Evolutionary conservation across 164 flowering plant species (phyloP), one percentile per base, ranked within the genome.

Genomic region (Dillenia turbinata): DNA sequence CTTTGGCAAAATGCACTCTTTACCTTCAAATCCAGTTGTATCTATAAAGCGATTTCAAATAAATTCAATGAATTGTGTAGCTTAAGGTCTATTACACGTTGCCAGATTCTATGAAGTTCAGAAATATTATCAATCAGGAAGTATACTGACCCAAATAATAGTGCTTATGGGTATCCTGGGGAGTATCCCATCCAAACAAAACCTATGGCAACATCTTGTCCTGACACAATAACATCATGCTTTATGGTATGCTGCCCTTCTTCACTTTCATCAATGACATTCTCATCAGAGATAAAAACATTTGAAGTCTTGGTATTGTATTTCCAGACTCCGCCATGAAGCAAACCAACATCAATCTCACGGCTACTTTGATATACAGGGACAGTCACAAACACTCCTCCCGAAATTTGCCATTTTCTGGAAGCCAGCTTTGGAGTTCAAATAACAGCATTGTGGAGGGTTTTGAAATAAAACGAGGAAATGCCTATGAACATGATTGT

Each of bases 311-410:
- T 95, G 60, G 94, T 75, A 75, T 67, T 92, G 77, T 92, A 92
- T 72, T 95, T 95, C 99, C 99, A 95, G 64, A 77, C 88, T 47
- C 99, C 97, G 66, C 99, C 97, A 63, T 70, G 81, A 66, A 95
- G 89, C 61, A 85, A 95, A 64, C 96, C 97, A 71, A 24, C 69
- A 63, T 79, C 82, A 65, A 95, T 68, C 62, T 81, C 87, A 46
- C 92, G 90, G 75, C 72, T 85, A 70, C 86, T 84, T 70, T 97
- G 85, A 69, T 92, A 95, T 53, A 95, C 78, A 61, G 97, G 97
- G 56, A 96, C 96, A 62, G 92, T n/a, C 89, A 72, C 57, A 85
- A 8, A 80, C 60, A 65, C 63, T 79, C 68, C 73, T 73, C 49
- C 59, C 67, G 62, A 44, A 52, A 59, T 67, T 66, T 55, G 77